Evolutionary conservation across 73 alveolate species (phyloP).

Genomic region (Blepharisma stoltei): DNA sequence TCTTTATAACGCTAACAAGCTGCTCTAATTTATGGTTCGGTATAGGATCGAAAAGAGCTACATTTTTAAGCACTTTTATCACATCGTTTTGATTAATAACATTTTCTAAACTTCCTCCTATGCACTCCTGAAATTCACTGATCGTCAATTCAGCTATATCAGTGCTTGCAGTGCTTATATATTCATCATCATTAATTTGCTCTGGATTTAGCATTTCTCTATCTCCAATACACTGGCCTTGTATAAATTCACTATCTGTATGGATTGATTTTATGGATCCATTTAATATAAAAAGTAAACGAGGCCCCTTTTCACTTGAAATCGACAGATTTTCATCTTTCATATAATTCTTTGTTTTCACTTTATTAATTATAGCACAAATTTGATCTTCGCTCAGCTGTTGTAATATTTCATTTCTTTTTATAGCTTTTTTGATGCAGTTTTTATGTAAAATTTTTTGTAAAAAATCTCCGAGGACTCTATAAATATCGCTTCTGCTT

Average conservation of each 20-base stretch:
- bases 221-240: too few species aligned
- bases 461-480: constrained; percentile 14
- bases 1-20: constrained; percentile 41
- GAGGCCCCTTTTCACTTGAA: constrained; percentile 29
- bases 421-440: background rate
- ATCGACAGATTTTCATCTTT: constrained; percentile 19
- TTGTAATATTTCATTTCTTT: background rate
- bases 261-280: constrained; percentile 22
- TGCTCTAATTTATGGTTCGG: constrained; percentile 43
- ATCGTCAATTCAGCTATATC: constrained; percentile 44
- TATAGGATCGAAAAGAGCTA: constrained; percentile 32
- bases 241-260: too few species aligned
- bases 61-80: constrained; percentile 3
- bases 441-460: constrained; percentile 18
- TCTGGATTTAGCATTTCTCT: constrained; percentile 4
- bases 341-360: constrained; percentile 30
- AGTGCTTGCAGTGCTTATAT: constrained; percentile 27
- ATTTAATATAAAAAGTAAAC: constrained; percentile 32
- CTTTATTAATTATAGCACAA: constrained; percentile 27
- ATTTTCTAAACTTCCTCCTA: constrained; percentile 32
- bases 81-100: constrained; percentile 32
- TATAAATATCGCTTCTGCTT: background rate
- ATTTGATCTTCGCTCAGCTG: constrained; percentile 39
- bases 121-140: constrained; percentile 34
- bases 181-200: constrained; percentile 29